Evolutionary conservation across 106 monocot genomes (phyloP).

Genomic region (Dactylorhiza incarnata): DNA sequence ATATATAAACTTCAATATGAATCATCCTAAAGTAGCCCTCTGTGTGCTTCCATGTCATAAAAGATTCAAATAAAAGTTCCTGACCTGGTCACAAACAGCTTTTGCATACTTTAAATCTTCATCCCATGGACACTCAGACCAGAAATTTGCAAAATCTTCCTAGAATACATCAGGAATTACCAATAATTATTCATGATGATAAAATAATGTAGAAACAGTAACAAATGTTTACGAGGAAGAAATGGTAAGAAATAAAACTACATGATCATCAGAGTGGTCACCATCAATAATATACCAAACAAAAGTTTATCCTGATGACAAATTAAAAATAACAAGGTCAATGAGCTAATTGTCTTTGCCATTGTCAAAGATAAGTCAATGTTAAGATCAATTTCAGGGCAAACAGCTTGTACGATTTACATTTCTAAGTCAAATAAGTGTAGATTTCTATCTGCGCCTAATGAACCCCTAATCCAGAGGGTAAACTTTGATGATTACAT

Average conservation of each 20-base stretch:
- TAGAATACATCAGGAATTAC: conserved; percentile 27
- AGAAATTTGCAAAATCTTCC: conserved; percentile 97
- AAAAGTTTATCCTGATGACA: background rate
- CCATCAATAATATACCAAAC: background rate
- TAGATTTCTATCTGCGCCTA: background rate
- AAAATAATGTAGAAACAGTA: background rate
- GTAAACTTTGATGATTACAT: background rate
- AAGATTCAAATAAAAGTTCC: conserved; percentile 2
- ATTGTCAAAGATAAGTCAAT: background rate
- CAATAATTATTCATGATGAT: background rate
- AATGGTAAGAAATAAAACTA: background rate
- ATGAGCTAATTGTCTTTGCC: background rate
- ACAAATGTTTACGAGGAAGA: background rate
- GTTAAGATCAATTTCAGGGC: too few species aligned
- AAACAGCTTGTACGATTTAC: too few species aligned
- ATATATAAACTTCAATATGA: background rate
- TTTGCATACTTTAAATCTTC: conserved; percentile 90
- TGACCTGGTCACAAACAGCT: conserved; percentile 85
- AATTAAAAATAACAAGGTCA: background rate
- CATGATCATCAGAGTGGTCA: background rate
- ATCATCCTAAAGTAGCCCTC: background rate
- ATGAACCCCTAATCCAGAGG: background rate
- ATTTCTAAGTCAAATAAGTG: background rate
- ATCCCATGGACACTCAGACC: conserved; percentile 98
- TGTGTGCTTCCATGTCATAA: background rate